Conservation (phyloP, 2,329 filamentous ascomycete genomes). For the Xylaria digitata region DNA sequence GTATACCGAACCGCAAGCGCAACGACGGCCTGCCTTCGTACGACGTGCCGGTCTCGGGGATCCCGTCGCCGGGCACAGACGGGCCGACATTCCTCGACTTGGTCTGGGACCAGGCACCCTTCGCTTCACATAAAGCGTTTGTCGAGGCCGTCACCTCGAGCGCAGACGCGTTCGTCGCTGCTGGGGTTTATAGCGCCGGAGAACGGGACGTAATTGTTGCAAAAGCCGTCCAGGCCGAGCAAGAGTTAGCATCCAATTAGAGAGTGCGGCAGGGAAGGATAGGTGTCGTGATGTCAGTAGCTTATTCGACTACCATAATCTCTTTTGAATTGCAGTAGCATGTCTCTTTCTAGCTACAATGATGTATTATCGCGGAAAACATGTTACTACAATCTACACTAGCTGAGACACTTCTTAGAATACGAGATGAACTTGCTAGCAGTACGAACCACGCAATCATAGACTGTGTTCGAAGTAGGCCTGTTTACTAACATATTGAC, state of each 20-base stretch:
- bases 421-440: not conserved
- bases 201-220: constrained; percentile 45
- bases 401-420: not conserved
- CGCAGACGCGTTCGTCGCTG: constrained; percentile 44
- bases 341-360: not conserved
- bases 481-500: not conserved
- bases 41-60: constrained; percentile 48
- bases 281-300: not conserved
- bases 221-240: constrained; percentile 44
- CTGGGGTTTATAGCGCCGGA: constrained; percentile 41
- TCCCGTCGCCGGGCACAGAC: constrained; percentile 47
- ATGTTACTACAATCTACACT: no score
- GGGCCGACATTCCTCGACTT: constrained; percentile 51
- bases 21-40: constrained; percentile 49
- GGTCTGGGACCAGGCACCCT: constrained; percentile 50
- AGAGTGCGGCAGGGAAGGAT: not conserved
- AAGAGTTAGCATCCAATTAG: constrained; percentile 41
- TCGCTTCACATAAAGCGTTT: constrained; percentile 44
- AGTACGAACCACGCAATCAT: not conserved
- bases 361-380: no score
- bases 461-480: not conserved
- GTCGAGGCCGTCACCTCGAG: constrained; percentile 41
- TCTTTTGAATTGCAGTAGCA: not conserved
- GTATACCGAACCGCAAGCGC: constrained; percentile 48
- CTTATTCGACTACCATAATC: not conserved